Percentiles rank a stretch among this genome's conserved stretches.
phyloP scores from a whole-genome alignment of 306 rosid species.

The Aeschynomene evenia region DNA sequence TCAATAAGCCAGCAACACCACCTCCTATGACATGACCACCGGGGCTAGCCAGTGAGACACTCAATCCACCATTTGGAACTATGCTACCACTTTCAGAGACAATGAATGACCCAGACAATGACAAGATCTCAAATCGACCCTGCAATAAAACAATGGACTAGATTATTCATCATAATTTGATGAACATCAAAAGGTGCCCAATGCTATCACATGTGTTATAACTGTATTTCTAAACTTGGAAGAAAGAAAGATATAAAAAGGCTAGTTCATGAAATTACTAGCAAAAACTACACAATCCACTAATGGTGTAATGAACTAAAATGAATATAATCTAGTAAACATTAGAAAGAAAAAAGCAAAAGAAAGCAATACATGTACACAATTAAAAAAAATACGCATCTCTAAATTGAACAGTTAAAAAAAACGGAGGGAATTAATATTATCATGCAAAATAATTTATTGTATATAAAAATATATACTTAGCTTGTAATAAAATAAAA shows the following conservation, averaged over 20 bases:
- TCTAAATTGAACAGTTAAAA: too few species aligned
- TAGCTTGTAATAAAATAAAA: too few species aligned
- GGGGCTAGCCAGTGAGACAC: too few species aligned
- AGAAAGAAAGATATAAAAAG: too few species aligned
- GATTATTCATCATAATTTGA: neutral
- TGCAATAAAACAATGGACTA: conserved; percentile 33
- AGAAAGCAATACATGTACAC: neutral
- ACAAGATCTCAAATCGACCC: conserved; percentile 86
- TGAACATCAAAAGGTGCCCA: neutral
- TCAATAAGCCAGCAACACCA: conserved; percentile 70
- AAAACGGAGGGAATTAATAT: too few species aligned
- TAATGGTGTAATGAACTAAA: too few species aligned
- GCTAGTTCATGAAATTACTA: too few species aligned
- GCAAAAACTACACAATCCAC: too few species aligned
- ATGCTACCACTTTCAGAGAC: conserved; percentile 40
- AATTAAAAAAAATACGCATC: too few species aligned
- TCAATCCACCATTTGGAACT: conserved; percentile 61
- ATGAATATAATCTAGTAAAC: conserved; percentile 1
- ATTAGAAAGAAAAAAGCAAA: too few species aligned
- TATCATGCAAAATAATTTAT: too few species aligned
- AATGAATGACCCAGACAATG: conserved; percentile 72
- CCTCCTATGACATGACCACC: conserved; percentile 81
- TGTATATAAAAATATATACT: too few species aligned
- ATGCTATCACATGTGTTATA: conserved; percentile 3
- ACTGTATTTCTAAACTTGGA: conserved; percentile 3